phyloP scores from a whole-genome alignment of 768 basidiomycete genomes.

The Neoboletus subvelutipes region DNA sequence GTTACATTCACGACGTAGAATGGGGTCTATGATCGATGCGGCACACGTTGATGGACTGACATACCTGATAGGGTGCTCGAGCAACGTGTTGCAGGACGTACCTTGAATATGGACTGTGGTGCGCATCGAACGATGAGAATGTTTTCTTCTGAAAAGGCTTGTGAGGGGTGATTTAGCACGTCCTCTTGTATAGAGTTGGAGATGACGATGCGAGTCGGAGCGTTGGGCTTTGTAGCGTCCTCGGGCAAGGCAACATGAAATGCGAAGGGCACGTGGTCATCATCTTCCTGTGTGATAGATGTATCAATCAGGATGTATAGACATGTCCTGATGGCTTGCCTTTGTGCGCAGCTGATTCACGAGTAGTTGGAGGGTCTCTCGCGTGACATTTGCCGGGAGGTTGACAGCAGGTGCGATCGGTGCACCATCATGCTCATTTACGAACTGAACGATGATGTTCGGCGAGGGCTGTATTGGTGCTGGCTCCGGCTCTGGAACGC shows the following conservation, averaged over 20 bases:
- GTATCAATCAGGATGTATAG: slow-evolving; percentile 9
- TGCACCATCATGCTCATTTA: slow-evolving; percentile 81
- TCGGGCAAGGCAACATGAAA: slow-evolving; percentile 82
- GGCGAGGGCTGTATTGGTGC: slow-evolving; percentile 49
- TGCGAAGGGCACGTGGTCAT: slow-evolving; percentile 89
- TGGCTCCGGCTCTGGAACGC: slow-evolving; percentile 61
- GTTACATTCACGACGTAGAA: slow-evolving; percentile 2
- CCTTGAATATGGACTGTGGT: slow-evolving; percentile 93
- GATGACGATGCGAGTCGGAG: slow-evolving; percentile 78
- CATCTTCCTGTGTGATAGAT: slow-evolving; percentile 40
- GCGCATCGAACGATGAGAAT: slow-evolving; percentile 86
- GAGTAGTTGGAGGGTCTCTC: slow-evolving; percentile 83
- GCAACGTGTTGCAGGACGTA: slow-evolving; percentile 91
- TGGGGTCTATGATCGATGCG: slow-evolving; percentile 8
- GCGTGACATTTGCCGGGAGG: slow-evolving; percentile 81
- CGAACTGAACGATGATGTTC: slow-evolving; percentile 87
- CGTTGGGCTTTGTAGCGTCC: slow-evolving; percentile 43
- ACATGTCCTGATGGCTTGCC: slow-evolving; percentile 42
- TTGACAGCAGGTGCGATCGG: slow-evolving; percentile 85
- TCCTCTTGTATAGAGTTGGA: slow-evolving; percentile 83
- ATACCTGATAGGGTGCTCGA: slow-evolving; percentile 86
- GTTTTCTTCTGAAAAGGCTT: slow-evolving; percentile 80
- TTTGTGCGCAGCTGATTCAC: slow-evolving; percentile 82
- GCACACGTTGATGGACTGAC: slow-evolving; percentile 19
- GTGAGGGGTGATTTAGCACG: slow-evolving; percentile 69